Evolutionary conservation across 129 eudicot genomes (phyloP), one percentile per base, ranked within the genome.

Genomic region (Chrysanthemum seticuspe): DNA sequence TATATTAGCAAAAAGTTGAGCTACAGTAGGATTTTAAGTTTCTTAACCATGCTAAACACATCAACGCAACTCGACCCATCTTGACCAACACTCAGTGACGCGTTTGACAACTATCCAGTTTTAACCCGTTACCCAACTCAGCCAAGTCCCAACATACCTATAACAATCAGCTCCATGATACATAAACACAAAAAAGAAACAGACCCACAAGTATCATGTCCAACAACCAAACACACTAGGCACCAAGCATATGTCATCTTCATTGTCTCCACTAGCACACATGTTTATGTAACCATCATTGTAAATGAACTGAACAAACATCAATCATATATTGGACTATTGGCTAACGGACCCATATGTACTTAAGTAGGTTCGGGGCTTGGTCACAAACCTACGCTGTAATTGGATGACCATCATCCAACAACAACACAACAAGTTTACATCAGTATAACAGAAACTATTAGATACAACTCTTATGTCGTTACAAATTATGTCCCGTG

Each of bases 311-410:
- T 18, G 15, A 15, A 18, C 31, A 45, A 66, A 44, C 16, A 63
- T 14, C 69, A 21, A 27, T 14, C 55, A 59, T 52, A 5, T 16
- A 45, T 27, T 67, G 48, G 48, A 18, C 50, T 49, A 65, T 48
- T 63, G 36, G 44, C 34, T 10, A 66, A 56, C 4, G 74, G 74
- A 55, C 72, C 74, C 74, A 65, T 56, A 16, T 78, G 10, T 40
- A 44, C 59, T 63, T 63, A 44, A 65, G 73, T 71, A 40, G 76
- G 67, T 54, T 55, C 34, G 18, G 10, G 63, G 45, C 56, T 64
- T 47, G 55, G 70, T 72, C 82, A 65, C 62, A 49, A 76, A 65
- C 78, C 73, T 73, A 78, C 68, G 27, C 44, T 47, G 44, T 10
- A 4, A 60, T 71, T 65, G 40, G 15, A 65, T 29, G 48, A 29